Conservation (phyloP, 2,329 filamentous ascomycete species). For the Claviceps arundinis region DNA sequence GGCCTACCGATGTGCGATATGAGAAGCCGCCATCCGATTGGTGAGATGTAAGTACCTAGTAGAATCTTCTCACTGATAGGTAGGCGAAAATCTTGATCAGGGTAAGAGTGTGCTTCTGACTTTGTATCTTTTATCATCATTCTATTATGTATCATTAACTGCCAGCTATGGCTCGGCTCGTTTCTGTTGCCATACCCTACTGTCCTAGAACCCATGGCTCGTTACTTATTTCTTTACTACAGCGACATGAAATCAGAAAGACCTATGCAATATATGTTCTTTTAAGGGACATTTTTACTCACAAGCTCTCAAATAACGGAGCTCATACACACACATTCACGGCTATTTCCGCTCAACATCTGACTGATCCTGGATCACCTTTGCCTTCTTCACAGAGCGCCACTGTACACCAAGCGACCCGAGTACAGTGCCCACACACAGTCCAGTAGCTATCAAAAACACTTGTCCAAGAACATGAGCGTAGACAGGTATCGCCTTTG, state of each 20-base stretch:
- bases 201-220: not conserved
- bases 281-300: too few species aligned
- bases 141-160: too few species aligned
- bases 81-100: not conserved
- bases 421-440: not conserved
- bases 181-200: too few species aligned
- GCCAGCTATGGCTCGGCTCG: too few species aligned
- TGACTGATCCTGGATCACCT: not conserved
- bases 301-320: not conserved
- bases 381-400: not conserved
- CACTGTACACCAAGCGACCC: not conserved
- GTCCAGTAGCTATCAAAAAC: not conserved
- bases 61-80: not conserved
- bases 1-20: not conserved
- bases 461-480: not conserved
- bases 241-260: not conserved
- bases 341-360: not conserved
- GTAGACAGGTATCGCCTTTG: not conserved
- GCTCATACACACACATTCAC: not conserved
- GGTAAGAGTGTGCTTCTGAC: not conserved
- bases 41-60: not conserved
- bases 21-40: too few species aligned
- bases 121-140: too few species aligned
- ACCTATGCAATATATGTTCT: too few species aligned
- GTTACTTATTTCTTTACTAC: not conserved